Percentiles rank a stretch among this genome's conserved stretches.
Evolutionary conservation across 2,329 filamentous ascomycete genomes (phyloP).

Genomic region (Zymoseptoria brevis): DNA sequence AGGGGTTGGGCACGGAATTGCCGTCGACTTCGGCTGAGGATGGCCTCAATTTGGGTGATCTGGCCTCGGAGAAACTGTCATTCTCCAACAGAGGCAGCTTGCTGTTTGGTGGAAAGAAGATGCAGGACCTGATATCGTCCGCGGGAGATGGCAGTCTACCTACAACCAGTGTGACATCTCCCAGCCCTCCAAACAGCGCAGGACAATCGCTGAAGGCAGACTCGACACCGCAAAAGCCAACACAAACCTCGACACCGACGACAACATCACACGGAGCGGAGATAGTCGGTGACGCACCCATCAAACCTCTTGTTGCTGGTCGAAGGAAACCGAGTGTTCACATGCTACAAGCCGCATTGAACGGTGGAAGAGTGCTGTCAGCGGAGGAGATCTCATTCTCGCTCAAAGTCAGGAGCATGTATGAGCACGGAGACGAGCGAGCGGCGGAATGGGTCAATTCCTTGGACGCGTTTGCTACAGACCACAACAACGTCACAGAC

Average conservation of each 20-base stretch:
- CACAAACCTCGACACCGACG: background rate
- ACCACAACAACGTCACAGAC: too few species aligned
- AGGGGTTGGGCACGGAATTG: slow-evolving; percentile 47
- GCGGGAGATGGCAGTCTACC: slow-evolving; percentile 14
- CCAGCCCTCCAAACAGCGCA: slow-evolving; percentile 2
- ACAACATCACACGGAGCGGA: background rate
- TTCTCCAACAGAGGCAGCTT: slow-evolving; percentile 56
- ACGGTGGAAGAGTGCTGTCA: slow-evolving; percentile 46
- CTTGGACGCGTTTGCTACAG: background rate
- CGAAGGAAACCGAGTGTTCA: slow-evolving; percentile 29
- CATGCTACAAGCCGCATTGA: slow-evolving; percentile 30
- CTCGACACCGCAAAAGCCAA: background rate
- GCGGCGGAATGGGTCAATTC: slow-evolving; percentile 37
- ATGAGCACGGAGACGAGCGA: slow-evolving; percentile 52
- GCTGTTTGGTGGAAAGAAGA: slow-evolving; percentile 47
- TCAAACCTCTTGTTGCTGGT: slow-evolving; percentile 20
- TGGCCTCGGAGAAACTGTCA: slow-evolving; percentile 44
- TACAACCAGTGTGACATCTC: slow-evolving; percentile 3
- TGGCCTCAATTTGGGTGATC: slow-evolving; percentile 41
- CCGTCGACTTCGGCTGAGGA: slow-evolving; percentile 46
- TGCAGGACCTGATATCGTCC: slow-evolving; percentile 25
- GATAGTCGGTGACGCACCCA: background rate
- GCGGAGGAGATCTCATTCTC: slow-evolving; percentile 57
- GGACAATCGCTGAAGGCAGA: background rate
- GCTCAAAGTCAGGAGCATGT: slow-evolving; percentile 56